Evolutionary conservation across 2,329 filamentous ascomycete species (phyloP).

Genomic region (Aspergillus melleus): DNA sequence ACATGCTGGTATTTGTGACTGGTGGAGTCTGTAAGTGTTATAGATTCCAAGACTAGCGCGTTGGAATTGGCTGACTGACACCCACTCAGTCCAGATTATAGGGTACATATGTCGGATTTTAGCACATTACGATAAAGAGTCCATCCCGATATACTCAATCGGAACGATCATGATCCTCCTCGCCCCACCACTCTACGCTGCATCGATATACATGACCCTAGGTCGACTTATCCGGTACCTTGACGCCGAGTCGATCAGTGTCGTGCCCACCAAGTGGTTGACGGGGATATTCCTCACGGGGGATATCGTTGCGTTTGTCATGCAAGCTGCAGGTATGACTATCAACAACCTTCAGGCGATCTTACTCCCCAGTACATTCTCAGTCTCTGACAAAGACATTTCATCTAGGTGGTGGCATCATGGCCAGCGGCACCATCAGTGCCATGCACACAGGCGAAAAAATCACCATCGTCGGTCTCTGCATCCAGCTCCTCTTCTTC

Average conservation of each 20-base stretch:
- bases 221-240: neutral
- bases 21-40: neutral
- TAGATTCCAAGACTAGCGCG: too few relatives aligned
- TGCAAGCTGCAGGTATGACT: neutral
- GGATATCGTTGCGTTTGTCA: neutral
- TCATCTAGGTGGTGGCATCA: conserved; percentile 2
- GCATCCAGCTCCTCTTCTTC: conserved; percentile 24
- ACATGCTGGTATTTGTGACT: conserved; percentile 1
- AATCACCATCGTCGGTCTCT: conserved; percentile 21
- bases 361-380: neutral
- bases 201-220: neutral
- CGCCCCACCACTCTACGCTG: neutral
- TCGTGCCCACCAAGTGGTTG: neutral
- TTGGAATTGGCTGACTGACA: neutral
- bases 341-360: neutral
- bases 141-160: neutral
- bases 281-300: neutral
- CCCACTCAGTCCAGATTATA: neutral
- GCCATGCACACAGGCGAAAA: conserved; percentile 17
- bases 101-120: neutral
- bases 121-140: neutral
- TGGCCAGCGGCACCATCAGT: neutral
- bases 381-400: neutral
- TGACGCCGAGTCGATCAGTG: neutral
- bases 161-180: neutral